Percentiles rank a stretch among this genome's conserved stretches.
Conservation (phyloP, 2,329 filamentous ascomycete species). For the Tolypocladium ovalisporum region DNA sequence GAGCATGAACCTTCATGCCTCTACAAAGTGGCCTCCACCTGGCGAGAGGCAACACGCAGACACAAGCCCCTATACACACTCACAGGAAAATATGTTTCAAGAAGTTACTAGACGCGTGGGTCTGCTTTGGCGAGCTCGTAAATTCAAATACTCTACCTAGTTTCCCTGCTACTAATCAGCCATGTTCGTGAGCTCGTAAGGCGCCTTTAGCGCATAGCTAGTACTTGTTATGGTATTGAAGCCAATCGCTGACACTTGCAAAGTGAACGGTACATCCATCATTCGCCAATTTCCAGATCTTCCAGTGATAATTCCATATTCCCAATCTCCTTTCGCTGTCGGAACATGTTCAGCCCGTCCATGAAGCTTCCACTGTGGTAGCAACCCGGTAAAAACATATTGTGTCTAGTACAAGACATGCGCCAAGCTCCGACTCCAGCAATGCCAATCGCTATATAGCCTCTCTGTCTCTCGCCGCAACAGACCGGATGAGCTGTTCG, state of each 20-base stretch:
- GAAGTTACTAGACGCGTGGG: too few relatives aligned
- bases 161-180: background rate
- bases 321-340: background rate
- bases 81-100: too few relatives aligned
- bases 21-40: too few relatives aligned
- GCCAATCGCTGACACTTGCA: background rate
- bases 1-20: too few relatives aligned
- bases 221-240: background rate
- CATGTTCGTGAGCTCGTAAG: background rate
- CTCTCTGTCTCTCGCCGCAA: slow-evolving; percentile 21
- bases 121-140: too few relatives aligned
- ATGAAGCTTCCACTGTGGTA: background rate
- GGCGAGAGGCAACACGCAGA: too few relatives aligned
- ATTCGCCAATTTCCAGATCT: background rate
- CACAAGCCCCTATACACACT: too few relatives aligned
- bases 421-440: background rate
- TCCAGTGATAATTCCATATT: background rate
- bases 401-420: background rate
- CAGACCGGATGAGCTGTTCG: slow-evolving; percentile 24
- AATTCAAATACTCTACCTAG: too few relatives aligned
- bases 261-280: background rate
- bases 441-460: slow-evolving; percentile 5
- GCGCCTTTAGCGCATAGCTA: background rate
- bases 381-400: background rate
- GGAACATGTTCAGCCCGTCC: background rate